Base-by-base conservation (phyloP, 768 basidiomycete species). In the Lanmaoa pseudosensibilis region DNA sequence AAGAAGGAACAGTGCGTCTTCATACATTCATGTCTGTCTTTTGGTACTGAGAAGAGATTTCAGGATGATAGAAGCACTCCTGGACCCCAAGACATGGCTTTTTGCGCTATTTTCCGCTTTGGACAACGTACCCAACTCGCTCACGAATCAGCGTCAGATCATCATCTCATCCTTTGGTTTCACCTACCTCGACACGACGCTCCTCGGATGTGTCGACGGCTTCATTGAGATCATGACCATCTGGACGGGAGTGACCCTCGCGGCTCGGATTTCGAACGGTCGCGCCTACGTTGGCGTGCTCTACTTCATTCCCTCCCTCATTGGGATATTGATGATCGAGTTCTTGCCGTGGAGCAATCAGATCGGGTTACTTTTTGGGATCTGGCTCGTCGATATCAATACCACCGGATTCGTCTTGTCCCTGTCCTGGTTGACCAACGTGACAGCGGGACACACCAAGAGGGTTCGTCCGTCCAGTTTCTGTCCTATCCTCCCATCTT, bases 401-500 rank as follows among this genome's bases (percentile, higher is more conserved):
- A 79, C 78, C 5, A 82, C 86, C 4, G 83, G 81, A 8, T 89
- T 88, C 54, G 80, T 82, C 12, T 69, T 90, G 16, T 73, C 81
- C 13, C 62, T 90, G 40, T 78, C 84, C 3, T 90, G 88, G 88
- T 65, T 88, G 15, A 81, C 80, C 2, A 79, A 70, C 40, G 81
- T 87, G 7, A 89, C 86, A 0, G 81, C 86, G 0, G 88, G 86
- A 1, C 88, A 88, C 63, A 90, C 88, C 33, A 89, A 89, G 71
- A 77, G 80, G 57, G 78, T 91, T 0, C 86, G 88, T 21, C 30
- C 1, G 6, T 71, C 75, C 6, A 2, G 8, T 8, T 47, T 40
- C 16, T 1, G 18, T 33, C 23, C 18, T 12, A 0, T 18, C 21
- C 1, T 39, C 34, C 0, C 23, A 6, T 25, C 23, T 5, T 23